These are phyloP conservation scores for Orbilia blumenaviensis DNA, from an alignment of 2,329 filamentous ascomycete species.

Conservation along the genomic window DNA sequence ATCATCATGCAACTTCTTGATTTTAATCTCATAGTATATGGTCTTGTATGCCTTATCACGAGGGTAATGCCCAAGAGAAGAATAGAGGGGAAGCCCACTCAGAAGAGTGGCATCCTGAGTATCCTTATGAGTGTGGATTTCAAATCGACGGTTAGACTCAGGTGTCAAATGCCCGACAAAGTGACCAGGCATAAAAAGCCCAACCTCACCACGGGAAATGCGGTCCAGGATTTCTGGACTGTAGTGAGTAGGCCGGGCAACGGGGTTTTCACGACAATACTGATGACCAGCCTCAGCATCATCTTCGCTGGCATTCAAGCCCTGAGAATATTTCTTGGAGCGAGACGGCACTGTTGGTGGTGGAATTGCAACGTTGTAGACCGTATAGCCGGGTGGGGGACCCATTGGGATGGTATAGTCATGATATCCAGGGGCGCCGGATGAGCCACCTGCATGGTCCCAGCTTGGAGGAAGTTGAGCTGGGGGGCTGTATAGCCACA, in stretches of 20 bases:
- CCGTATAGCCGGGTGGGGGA: slow-evolving; percentile 47
- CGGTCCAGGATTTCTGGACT: slow-evolving; percentile 64
- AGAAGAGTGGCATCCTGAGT: slow-evolving; percentile 70
- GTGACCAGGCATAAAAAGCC: slow-evolving; percentile 66
- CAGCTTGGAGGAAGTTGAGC: slow-evolving; percentile 31
- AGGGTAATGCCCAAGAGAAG: slow-evolving; percentile 68
- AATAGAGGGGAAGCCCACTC: slow-evolving; percentile 75
- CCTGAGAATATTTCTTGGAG: slow-evolving; percentile 38
- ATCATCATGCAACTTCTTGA: slow-evolving; percentile 65
- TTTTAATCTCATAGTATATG: slow-evolving; percentile 77
- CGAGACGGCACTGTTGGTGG: slow-evolving; percentile 29
- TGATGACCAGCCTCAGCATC: slow-evolving; percentile 72
- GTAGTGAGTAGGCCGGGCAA: slow-evolving; percentile 67
- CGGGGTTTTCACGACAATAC: slow-evolving; percentile 72
- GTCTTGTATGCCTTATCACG: slow-evolving; percentile 66
- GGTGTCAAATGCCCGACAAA: slow-evolving; percentile 65
- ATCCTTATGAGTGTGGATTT: slow-evolving; percentile 60
- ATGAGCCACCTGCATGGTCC: slow-evolving; percentile 22
- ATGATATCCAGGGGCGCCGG: slow-evolving; percentile 15
- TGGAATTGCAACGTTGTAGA: slow-evolving; percentile 35
- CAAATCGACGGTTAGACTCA: slow-evolving; percentile 61
- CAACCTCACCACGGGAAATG: slow-evolving; percentile 67
- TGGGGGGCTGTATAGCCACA: slow-evolving; percentile 8
- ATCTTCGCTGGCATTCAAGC: slow-evolving; percentile 71
- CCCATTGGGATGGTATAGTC: slow-evolving; percentile 29